A percentile compares a stretch with the other conserved stretches of the same genome.
phyloP scores from a whole-genome alignment of 208 protist genomes.

The Leishmania aethiopica region DNA sequence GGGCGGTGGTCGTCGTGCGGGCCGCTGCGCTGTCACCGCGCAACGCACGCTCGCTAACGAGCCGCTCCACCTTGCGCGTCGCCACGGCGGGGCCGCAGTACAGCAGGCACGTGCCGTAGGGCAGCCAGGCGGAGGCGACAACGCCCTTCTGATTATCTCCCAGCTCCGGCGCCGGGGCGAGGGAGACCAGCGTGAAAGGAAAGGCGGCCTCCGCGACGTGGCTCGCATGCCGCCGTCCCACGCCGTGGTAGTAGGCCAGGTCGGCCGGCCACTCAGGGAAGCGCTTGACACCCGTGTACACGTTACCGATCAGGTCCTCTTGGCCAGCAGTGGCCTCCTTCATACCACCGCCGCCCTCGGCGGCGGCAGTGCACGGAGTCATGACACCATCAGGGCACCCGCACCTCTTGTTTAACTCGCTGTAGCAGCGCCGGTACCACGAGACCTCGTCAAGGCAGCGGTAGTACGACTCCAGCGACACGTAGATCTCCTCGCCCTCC shows the following conservation, averaged over 20 bases:
- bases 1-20: not conserved
- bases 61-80: constrained; percentile 56
- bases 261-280: constrained; percentile 61
- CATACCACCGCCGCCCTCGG: not conserved
- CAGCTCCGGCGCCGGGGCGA: constrained; percentile 59
- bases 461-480: constrained; percentile 81
- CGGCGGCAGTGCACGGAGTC: not conserved
- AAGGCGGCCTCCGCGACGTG: constrained; percentile 53
- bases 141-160: constrained; percentile 67
- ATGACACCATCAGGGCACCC: constrained; percentile 1
- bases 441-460: constrained; percentile 77
- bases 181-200: constrained; percentile 75
- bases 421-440: constrained; percentile 71
- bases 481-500: constrained; percentile 48
- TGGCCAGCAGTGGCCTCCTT: not conserved
- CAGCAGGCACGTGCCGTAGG: constrained; percentile 82
- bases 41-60: constrained; percentile 15
- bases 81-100: constrained; percentile 73
- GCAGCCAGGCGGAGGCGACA: constrained; percentile 53
- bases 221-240: constrained; percentile 63
- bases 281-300: constrained; percentile 52
- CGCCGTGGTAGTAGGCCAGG: constrained; percentile 76
- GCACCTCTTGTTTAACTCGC: constrained; percentile 16
- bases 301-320: constrained; percentile 16
- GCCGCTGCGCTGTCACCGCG: not conserved